Conservation (phyloP, 2,329 filamentous ascomycete genomes). For the Colletotrichum cereale region DNA sequence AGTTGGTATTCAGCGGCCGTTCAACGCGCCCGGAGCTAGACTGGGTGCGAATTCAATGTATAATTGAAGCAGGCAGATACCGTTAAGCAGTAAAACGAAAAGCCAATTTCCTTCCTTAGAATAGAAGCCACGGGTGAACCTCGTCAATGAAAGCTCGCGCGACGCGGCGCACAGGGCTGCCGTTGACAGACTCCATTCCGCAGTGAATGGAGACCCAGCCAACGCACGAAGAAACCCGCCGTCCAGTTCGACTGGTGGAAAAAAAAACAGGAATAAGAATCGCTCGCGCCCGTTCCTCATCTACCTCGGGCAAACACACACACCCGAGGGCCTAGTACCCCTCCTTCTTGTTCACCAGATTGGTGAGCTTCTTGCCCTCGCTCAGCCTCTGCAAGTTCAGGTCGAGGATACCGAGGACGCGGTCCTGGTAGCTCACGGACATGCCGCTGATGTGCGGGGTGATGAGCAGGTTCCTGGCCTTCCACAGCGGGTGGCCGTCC, state of each 20-base stretch:
- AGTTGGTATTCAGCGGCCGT: neutral
- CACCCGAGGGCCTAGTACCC: slow-evolving; percentile 17
- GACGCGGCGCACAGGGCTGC: neutral
- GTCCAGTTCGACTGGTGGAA: neutral
- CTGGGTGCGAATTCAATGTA: no score
- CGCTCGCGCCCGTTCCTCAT: neutral
- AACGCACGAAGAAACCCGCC: neutral
- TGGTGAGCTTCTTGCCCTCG: slow-evolving; percentile 54
- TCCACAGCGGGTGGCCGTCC: slow-evolving; percentile 76
- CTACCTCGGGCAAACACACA: neutral
- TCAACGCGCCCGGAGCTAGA: no score
- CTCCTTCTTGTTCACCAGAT: slow-evolving; percentile 53
- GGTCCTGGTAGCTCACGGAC: slow-evolving; percentile 55
- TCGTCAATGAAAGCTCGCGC: neutral
- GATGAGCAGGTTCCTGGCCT: slow-evolving; percentile 75
- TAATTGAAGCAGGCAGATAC: no score
- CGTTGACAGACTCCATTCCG: neutral
- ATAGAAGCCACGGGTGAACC: neutral
- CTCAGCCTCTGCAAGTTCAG: slow-evolving; percentile 55
- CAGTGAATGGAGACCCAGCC: neutral
- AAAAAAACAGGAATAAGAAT: neutral
- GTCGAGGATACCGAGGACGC: slow-evolving; percentile 58
- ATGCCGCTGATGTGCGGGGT: slow-evolving; percentile 63
- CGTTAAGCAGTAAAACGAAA: neutral
- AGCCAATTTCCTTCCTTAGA: neutral